Evolutionary conservation across 225 moss, liverwort and hornwort genomes (phyloP), one percentile per base, ranked within the genome.

Genomic region (Ulota crispa): DNA sequence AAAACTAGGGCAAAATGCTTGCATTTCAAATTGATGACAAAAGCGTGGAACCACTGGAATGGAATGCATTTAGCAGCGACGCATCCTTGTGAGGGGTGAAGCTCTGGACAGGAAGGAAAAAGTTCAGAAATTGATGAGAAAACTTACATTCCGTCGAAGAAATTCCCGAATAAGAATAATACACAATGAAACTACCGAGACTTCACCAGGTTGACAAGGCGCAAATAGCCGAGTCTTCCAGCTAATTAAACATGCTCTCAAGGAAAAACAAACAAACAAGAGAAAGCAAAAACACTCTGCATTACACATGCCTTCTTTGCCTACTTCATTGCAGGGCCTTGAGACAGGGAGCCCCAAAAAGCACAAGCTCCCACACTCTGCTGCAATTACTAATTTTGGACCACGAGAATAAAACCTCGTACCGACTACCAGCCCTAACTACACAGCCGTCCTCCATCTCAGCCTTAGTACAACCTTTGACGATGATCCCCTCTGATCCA

Each of bases 381-480:
- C 76, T 83, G 85, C 85, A 85, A 76, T 59, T 76, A 73, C 77
- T 85, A 64, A 72, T 79, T 79, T 82, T 82, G 86, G 81, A 70
- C 83, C 81, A 71, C 75, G 68, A 37, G 61, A 67, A 78, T 4
- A 50, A 74, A 78, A 85, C 76, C 83, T 81, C 63, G 72, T 37
- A 79, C 84, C 80, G 24, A 64, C 39, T 80, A 75, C 83, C 72
- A 84, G 72, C 45, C 50, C 76, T 72, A 80, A 77, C 76, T 81
- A 75, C 34, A 66, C 60, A 87, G 56, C 73, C 73, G 37, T 76
- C 68, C 76, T 69, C 82, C 79, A 63, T 76, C 36, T 81, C 70
- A 69, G 59, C 54, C 81, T 68, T 72, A 79, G 23, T 75, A 66
- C 75, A 81, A 80, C 78, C 71, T 81, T 57, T 62, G 80, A 70